Conservation (phyloP, 306 rosid species). For the barrel medic (Medicago truncatula) region MtrunA17r5.0-ANR NC_053046.1:14679001-14679500, state of each 20-base stretch:
- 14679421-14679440: too few relatives aligned
- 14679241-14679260: background rate
- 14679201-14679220: background rate
- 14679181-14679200: background rate
- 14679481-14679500: too few relatives aligned
- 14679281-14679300: background rate
- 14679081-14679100: slow-evolving; percentile 99
- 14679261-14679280: background rate
- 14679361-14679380: background rate
- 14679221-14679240: background rate
- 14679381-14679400: background rate
- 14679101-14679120: slow-evolving; percentile 99
- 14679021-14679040: slow-evolving; percentile 36
- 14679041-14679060: slow-evolving; percentile 61
- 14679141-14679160: slow-evolving; percentile 48
- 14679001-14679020: background rate
- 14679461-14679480: too few relatives aligned
- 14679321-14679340: background rate
- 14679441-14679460: slow-evolving; percentile 8
- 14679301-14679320: background rate
- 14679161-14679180: background rate
- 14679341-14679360: background rate
- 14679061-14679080: slow-evolving; percentile 99
- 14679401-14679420: background rate
- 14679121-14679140: slow-evolving; percentile 99